Percentiles rank a stretch among this genome's conserved stretches.
Evolutionary conservation across 352 stramenopile species (phyloP).

Genomic region (Phytophthora melonis): DNA sequence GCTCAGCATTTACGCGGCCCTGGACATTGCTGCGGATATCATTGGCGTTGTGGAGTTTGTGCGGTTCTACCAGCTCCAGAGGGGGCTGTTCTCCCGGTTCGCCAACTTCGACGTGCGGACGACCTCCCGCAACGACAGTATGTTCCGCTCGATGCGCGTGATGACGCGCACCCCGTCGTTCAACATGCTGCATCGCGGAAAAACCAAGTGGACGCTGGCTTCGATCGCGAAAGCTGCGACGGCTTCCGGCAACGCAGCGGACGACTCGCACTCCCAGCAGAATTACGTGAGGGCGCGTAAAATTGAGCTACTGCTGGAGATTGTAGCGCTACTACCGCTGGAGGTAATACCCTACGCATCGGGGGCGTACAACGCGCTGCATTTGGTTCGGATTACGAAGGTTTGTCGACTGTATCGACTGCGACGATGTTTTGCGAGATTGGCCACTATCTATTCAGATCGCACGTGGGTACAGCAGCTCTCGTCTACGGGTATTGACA

Average conservation of each 20-base stretch:
- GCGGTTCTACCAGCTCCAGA: constrained; percentile 21
- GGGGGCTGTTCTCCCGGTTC: constrained; percentile 11
- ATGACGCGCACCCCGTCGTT: constrained; percentile 23
- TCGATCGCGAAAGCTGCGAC: constrained; percentile 5
- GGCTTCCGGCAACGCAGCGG: neutral
- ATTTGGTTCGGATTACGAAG: constrained; percentile 71
- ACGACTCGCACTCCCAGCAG: constrained; percentile 3
- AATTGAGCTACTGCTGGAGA: constrained; percentile 60
- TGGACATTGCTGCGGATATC: constrained; percentile 26
- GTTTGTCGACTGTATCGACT: constrained; percentile 66
- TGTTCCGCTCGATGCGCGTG: neutral
- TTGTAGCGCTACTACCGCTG: constrained; percentile 58
- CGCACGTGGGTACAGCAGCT: constrained; percentile 54
- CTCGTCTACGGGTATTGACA: constrained; percentile 68
- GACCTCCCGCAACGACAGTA: neutral
- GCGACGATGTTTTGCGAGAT: constrained; percentile 40
- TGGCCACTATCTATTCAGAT: constrained; percentile 65
- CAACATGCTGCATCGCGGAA: neutral
- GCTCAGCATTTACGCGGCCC: constrained; percentile 13
- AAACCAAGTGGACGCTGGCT: constrained; percentile 34
- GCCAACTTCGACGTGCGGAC: constrained; percentile 15
- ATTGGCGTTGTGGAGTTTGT: constrained; percentile 29
- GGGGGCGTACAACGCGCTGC: constrained; percentile 57
- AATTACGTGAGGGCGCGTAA: constrained; percentile 22
- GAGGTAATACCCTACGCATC: constrained; percentile 57